Evolutionary conservation across 2,329 filamentous ascomycete species (phyloP), one percentile per base, ranked within the genome.

Genomic region (Stylonectria norvegica): DNA sequence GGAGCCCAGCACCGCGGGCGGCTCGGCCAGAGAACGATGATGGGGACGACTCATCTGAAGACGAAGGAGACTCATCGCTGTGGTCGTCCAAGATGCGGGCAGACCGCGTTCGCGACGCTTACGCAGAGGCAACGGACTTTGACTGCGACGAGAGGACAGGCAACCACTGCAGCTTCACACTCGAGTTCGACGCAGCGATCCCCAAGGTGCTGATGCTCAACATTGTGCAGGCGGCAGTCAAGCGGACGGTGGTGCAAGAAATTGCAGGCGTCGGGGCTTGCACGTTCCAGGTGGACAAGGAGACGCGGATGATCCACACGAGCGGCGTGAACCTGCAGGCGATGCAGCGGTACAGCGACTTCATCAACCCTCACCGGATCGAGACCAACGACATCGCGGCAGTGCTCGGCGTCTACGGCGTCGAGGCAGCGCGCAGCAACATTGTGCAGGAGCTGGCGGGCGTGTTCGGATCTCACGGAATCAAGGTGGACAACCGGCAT

Each of bases 191-290:
- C 48, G 79, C 84, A 29, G 72, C 78, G 30, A 85, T 85, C 11
- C 86, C 91, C 49, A 98, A 98, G 70, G 76, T 98, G 34, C 79
- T 98, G 44, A 93, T 98, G 78, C 81, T 97, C 43, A 87, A 86
- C 56, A 75, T 97, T 42, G 86, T 97, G 39, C 89, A 97, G 64
- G 77, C 82, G 12, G 87, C 87, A 10, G 81, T 88, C 38, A 80
- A 80, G 49, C 81, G 81, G 57, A 83, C 90, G 1, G 81, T 95
- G 38, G 85, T 98, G 49, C 91, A 95, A 62, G 85, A 90, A 57
- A 89, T 97, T 45, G 73, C 80, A 0, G 85, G 85, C 20, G 80
- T 98, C 33, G 80, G 80, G 12, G 72, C 76, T 36, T 94, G 89
- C 62, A 82, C 82, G 11, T 48, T 49, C n/a, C 75, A 79, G 47